A percentile compares a stretch with the other conserved stretches of the same genome.
These are phyloP conservation scores for sweet orange (Citrus sinensis) DNA, from an alignment of 345 rosid species.

Conservation along the genomic window DVS_A1.0 CM039165.1:38173001-38173500, in stretches of 20 bases:
- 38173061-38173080: slow-evolving; percentile 43
- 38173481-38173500: slow-evolving; percentile 68
- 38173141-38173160: slow-evolving; percentile 61
- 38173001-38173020: slow-evolving; percentile 49
- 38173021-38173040: slow-evolving; percentile 49
- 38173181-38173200: slow-evolving; percentile 39
- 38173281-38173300: neutral
- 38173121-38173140: slow-evolving; percentile 60
- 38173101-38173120: slow-evolving; percentile 42
- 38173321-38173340: too few relatives aligned
- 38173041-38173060: slow-evolving; percentile 45
- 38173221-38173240: slow-evolving; percentile 31
- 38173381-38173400: slow-evolving; percentile 50
- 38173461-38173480: slow-evolving; percentile 40
- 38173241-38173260: slow-evolving; percentile 41
- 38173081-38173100: slow-evolving; percentile 44
- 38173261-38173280: slow-evolving; percentile 32
- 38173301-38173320: neutral
- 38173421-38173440: slow-evolving; percentile 46
- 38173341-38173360: neutral
- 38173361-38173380: slow-evolving; percentile 58
- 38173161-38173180: slow-evolving; percentile 52
- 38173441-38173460: slow-evolving; percentile 60
- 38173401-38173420: slow-evolving; percentile 50
- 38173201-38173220: slow-evolving; percentile 34